Percentiles rank a stretch among this genome's conserved stretches.
Conservation (phyloP, 257 asterid species). For the Paraleonurus japonicus region DNA sequence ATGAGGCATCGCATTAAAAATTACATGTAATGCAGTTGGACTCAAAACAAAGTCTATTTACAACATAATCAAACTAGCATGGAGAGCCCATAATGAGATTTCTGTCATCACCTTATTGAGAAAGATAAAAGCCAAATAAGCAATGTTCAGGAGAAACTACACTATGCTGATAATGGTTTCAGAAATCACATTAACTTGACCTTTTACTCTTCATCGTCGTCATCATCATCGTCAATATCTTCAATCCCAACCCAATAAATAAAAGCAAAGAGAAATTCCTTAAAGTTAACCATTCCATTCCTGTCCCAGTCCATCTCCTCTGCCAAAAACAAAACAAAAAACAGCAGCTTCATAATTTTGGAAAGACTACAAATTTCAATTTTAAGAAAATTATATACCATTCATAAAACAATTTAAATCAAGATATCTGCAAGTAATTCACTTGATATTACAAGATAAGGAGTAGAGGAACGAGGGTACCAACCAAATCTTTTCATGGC, state of each 20-base stretch:
- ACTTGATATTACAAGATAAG: neutral
- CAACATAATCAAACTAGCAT: neutral
- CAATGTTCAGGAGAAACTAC: neutral
- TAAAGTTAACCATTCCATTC: conserved; percentile 86
- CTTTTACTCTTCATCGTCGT: conserved; percentile 12
- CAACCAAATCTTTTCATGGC: conserved; percentile 93
- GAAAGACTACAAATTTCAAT: neutral
- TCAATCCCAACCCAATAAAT: conserved; percentile 89
- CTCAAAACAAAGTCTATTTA: neutral
- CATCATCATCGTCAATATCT: conserved; percentile 55
- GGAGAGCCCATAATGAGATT: neutral
- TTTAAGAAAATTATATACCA: neutral
- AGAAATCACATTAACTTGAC: conserved; percentile 17
- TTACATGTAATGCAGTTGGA: neutral
- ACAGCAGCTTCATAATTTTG: neutral
- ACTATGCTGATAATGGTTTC: neutral
- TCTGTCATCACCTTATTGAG: neutral
- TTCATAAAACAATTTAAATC: neutral
- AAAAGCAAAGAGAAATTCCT: conserved; percentile 90
- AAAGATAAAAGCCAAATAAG: neutral
- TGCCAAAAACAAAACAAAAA: conserved; percentile 32
- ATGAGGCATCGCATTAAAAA: neutral
- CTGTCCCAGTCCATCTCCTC: conserved; percentile 99
- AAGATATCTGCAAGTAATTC: neutral
- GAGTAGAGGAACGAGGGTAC: conserved; percentile 17